A percentile compares a stretch with the other conserved stretches of the same genome.
These are phyloP conservation scores for Phaeodactylum tricornutum DNA, from an alignment of 108 stramenopile species.

Conservation along the genomic window DNA sequence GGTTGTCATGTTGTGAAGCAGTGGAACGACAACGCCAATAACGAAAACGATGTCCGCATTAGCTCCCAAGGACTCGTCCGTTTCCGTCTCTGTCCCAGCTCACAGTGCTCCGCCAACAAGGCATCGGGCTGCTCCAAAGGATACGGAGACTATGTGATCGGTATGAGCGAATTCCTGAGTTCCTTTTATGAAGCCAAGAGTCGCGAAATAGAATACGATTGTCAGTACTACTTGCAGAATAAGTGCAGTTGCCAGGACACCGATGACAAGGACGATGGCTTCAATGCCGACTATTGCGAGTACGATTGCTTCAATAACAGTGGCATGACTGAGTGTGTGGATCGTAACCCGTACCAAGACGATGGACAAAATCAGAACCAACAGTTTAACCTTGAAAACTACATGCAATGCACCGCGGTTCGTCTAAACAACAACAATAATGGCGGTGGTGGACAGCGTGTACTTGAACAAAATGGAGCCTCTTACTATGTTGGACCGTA, in stretches of 20 bases:
- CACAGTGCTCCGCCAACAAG: slow-evolving; percentile 30
- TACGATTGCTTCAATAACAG: slow-evolving; percentile 55
- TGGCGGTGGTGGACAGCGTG: slow-evolving; percentile 13
- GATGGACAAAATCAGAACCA: slow-evolving; percentile 26
- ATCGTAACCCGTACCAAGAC: slow-evolving; percentile 50
- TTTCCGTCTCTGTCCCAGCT: slow-evolving; percentile 72
- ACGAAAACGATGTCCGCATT: slow-evolving; percentile 57
- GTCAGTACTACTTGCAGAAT: background rate
- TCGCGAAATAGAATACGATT: background rate
- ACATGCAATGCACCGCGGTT: slow-evolving; percentile 28
- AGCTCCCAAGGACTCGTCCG: slow-evolving; percentile 66
- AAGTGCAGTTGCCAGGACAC: background rate
- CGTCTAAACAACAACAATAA: slow-evolving; percentile 21
- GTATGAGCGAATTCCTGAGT: slow-evolving; percentile 62
- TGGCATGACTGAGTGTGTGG: slow-evolving; percentile 46
- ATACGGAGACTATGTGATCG: slow-evolving; percentile 79
- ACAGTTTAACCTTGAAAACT: slow-evolving; percentile 31
- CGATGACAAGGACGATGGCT: slow-evolving; percentile 23
- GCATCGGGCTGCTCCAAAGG: slow-evolving; percentile 41
- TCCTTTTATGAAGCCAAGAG: slow-evolving; percentile 27
- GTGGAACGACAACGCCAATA: slow-evolving; percentile 51
- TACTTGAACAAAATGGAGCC: slow-evolving; percentile 1
- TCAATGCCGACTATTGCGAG: slow-evolving; percentile 46
- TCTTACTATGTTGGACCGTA: slow-evolving; percentile 69
- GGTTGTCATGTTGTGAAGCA: slow-evolving; percentile 76